phyloP scores from a whole-genome alignment of 148 eudicot genomes.

The Silene uniflora region DNA sequence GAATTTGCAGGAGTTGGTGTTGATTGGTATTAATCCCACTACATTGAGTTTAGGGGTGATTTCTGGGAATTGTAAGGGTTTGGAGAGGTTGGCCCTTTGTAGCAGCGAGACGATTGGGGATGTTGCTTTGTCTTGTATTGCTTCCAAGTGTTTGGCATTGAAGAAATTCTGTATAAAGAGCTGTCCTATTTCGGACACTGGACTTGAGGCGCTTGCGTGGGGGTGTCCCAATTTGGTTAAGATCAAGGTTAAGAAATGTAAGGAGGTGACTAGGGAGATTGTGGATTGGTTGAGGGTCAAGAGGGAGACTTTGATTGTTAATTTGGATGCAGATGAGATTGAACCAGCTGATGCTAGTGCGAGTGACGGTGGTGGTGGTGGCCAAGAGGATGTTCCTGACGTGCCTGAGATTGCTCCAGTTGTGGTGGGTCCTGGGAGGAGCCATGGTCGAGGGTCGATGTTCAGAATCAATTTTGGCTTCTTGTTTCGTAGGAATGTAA shows the following conservation, averaged over 20 bases:
- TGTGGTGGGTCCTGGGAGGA: constrained; percentile 28
- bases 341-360: constrained; percentile 58
- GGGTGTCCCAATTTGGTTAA: constrained; percentile 83
- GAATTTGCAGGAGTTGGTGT: constrained; percentile 66
- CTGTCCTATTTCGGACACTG: constrained; percentile 63
- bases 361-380: constrained; percentile 60
- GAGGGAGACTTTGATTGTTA: constrained; percentile 50
- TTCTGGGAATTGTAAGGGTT: constrained; percentile 46
- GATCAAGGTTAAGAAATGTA: constrained; percentile 78
- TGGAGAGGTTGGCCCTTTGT: constrained; percentile 75
- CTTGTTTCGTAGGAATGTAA: constrained; percentile 49
- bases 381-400: constrained; percentile 32
- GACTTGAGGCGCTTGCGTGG: constrained; percentile 57
- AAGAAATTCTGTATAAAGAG: constrained; percentile 82
- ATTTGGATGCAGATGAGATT: constrained; percentile 59
- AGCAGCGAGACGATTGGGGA: constrained; percentile 83
- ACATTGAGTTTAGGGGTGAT: constrained; percentile 46
- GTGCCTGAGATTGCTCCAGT: constrained; percentile 24
- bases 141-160: constrained; percentile 50
- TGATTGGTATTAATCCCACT: constrained; percentile 63
- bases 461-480: constrained; percentile 51
- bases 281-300: constrained; percentile 49
- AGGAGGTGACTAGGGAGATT: constrained; percentile 53
- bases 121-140: constrained; percentile 60
- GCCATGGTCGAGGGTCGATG: constrained; percentile 34